Base-by-base conservation (phyloP, 495 filamentous ascomycete species). In the Lichenothelia convexa region DNA sequence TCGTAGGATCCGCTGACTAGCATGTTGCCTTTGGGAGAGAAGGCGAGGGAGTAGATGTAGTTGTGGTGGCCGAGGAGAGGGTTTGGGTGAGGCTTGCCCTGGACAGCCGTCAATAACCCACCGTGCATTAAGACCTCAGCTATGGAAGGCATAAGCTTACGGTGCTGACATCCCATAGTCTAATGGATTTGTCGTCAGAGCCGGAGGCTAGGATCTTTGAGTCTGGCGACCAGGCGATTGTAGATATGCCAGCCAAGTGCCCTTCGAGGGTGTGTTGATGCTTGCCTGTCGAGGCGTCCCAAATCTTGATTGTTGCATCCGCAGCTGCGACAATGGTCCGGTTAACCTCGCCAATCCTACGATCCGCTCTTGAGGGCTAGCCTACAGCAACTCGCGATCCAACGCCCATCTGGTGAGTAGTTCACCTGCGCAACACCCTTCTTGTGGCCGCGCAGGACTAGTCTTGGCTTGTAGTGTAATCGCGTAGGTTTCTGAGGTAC, bases 1-100 rank as follows among this genome's bases (percentile, higher is more conserved):
- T 95, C 89, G 57, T 93, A 95, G 46, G 80, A 87, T 13, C 89
- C 91, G 39, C 79, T 86, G 24, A 79, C 89, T 13, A 97, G 70
- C 47, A 93, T 93, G 48, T 94, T 95, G 24, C 89, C 91, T 57
- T 93, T 93, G 1, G 91, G 89, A 12, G 80, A 81, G 56, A 94
- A 97, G 16, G 86, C 83, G 32, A 97, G 65, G 23, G 76, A 76
- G 56, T 87, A 93, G 30, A 97, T 75, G 61, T 93, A 94, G 51
- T 86, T 94, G 52, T 94, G 86, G 52, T 97, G 89, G 29, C 89
- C 86, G 21, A 74, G 56, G 43, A 94, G 64, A 5, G 79, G 73
- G 17, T 58, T 60, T 0, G 67, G 59, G 54, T 77, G 63, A 45
- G 76, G 50, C 65, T 75, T 70, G 44, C 63, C 75, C 63, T 58